Evolutionary conservation across 306 rosid genomes (phyloP).

Genomic region (Potentilla sterilis): DNA sequence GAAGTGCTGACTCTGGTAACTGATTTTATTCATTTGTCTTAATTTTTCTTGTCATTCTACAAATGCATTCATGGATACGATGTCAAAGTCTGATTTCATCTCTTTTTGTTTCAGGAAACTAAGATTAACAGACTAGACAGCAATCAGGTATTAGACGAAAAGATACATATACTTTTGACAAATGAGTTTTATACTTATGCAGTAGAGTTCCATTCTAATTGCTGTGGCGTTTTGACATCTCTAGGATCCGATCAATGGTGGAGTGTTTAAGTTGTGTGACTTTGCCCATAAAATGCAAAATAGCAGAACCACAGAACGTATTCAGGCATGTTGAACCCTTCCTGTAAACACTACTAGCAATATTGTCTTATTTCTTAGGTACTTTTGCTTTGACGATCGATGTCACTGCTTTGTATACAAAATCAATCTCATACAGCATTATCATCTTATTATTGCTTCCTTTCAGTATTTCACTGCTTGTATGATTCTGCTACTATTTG

Average conservation of each 20-base stretch:
- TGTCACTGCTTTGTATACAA: not conserved
- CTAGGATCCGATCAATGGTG: conserved; percentile 55
- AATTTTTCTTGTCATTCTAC: conserved; percentile 6
- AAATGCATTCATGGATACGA: conserved; percentile 11
- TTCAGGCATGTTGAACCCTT: conserved; percentile 52
- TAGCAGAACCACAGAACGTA: conserved; percentile 39
- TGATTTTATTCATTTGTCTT: conserved; percentile 14
- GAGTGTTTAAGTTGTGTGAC: conserved; percentile 54
- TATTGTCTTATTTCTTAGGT: not conserved
- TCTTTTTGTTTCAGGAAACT: conserved; percentile 48
- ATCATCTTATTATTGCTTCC: not conserved
- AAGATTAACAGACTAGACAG: conserved; percentile 66
- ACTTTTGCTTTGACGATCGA: not conserved
- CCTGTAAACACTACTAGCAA: not conserved
- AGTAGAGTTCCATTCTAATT: conserved; percentile 22
- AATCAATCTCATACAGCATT: not conserved
- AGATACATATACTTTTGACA: not conserved
- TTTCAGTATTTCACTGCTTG: not conserved
- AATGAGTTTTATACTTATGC: conserved; percentile 8
- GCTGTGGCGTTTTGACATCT: conserved; percentile 26
- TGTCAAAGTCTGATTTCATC: conserved; percentile 26
- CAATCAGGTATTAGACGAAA: conserved; percentile 60
- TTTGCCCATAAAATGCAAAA: conserved; percentile 46
- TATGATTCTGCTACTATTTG: not conserved
- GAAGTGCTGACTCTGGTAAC: conserved; percentile 62